Percentiles rank a stretch among this genome's conserved stretches.
phyloP scores from a whole-genome alignment of 345 rosid genomes.

The Citrus sp. region DNA sequence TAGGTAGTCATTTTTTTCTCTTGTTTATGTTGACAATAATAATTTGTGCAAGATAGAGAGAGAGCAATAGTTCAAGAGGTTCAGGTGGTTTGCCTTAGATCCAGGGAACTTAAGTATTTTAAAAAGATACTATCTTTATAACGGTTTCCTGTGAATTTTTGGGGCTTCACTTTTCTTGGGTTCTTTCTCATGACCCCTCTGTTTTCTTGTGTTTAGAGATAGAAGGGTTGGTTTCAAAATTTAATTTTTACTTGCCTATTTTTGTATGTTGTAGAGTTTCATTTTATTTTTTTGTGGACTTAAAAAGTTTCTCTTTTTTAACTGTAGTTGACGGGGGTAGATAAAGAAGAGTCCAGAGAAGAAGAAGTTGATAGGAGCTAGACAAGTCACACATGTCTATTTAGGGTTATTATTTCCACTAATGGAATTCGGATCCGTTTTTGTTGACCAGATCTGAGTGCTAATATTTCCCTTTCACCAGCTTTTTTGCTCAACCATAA shows the following conservation, averaged over 20 bases:
- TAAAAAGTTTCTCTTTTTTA: constrained; percentile 17
- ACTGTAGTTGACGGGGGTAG: constrained; percentile 40
- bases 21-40: constrained; percentile 21
- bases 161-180: constrained; percentile 36
- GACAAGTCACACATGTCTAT: constrained; percentile 12
- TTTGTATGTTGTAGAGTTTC: background rate
- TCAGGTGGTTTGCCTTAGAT: constrained; percentile 58
- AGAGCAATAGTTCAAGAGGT: constrained; percentile 32
- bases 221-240: constrained; percentile 22
- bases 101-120: constrained; percentile 49
- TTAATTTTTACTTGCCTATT: background rate
- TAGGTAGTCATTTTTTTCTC: constrained; percentile 16
- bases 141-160: constrained; percentile 53
- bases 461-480: constrained; percentile 33
- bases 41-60: constrained; percentile 19
- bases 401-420: constrained; percentile 23
- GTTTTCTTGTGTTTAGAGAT: constrained; percentile 32
- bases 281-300: constrained; percentile 22
- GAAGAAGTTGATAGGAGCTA: constrained; percentile 26
- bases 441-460: constrained; percentile 43
- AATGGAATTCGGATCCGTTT: constrained; percentile 37
- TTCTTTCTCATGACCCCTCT: constrained; percentile 50
- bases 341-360: constrained; percentile 36
- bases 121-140: constrained; percentile 32
- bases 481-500: constrained; percentile 23